These are phyloP conservation scores for Apiospora phragmitis DNA, from an alignment of 2,329 filamentous ascomycete genomes.

Conservation along the genomic window DNA sequence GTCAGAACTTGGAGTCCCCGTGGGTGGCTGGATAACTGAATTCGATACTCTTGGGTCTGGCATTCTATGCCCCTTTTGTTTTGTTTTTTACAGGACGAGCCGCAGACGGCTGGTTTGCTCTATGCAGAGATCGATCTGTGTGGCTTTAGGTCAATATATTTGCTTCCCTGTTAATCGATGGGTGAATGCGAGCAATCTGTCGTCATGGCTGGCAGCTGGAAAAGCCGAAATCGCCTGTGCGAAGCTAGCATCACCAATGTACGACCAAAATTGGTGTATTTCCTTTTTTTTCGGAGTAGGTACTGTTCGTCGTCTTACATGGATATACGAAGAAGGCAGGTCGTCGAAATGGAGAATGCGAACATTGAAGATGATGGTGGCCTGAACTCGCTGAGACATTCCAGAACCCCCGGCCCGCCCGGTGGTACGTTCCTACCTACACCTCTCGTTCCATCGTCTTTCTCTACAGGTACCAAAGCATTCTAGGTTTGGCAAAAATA, in stretches of 20 bases:
- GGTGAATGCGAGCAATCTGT: not conserved
- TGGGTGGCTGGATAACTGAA: not conserved
- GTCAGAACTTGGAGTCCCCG: not conserved
- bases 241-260: too few species aligned
- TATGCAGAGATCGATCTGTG: not conserved
- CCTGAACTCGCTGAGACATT: not conserved
- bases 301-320: not conserved
- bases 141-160: not conserved
- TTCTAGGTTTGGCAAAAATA: too few species aligned
- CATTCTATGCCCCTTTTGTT: not conserved
- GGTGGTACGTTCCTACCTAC: not conserved
- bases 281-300: not conserved
- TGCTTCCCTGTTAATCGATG: not conserved
- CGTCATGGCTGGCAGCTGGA: not conserved
- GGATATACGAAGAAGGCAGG: not conserved
- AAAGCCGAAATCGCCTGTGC: too few species aligned
- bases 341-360: not conserved
- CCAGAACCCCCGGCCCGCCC: not conserved
- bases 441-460: too few species aligned
- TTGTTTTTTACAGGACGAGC: not conserved
- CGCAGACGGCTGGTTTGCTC: not conserved
- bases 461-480: too few species aligned
- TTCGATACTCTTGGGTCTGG: not conserved
- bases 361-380: not conserved
- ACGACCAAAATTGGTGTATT: not conserved